A percentile compares a stretch with the other conserved stretches of the same genome.
These are phyloP conservation scores for Globisporangium middletonii DNA, from an alignment of 352 stramenopile genomes.

Conservation along the genomic window DNA sequence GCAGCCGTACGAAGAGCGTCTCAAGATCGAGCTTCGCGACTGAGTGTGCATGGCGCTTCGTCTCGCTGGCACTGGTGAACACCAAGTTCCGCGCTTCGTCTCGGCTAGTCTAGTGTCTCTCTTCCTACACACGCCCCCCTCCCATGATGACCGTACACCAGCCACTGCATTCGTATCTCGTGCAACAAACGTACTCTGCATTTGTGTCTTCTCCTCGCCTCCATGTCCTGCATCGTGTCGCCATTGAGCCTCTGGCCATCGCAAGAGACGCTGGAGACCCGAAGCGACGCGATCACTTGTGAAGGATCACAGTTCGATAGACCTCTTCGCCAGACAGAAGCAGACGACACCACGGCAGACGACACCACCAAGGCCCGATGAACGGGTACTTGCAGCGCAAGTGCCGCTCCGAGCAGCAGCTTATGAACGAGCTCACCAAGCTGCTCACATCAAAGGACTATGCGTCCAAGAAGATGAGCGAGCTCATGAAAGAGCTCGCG, in stretches of 20 bases:
- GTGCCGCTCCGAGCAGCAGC: constrained; percentile 74
- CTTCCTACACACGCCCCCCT: too few species aligned
- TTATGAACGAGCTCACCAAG: constrained; percentile 77
- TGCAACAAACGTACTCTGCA: too few species aligned
- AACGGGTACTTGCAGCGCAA: constrained; percentile 67
- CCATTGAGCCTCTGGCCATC: neutral
- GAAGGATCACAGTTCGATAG: neutral
- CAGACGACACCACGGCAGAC: too few species aligned
- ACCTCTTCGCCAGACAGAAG: too few species aligned
- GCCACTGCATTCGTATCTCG: too few species aligned
- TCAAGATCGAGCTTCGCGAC: constrained; percentile 56
- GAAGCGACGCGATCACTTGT: constrained; percentile 23
- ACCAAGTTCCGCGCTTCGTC: neutral
- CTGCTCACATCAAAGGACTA: constrained; percentile 50
- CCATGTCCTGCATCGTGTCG: neutral
- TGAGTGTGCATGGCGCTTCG: constrained; percentile 7
- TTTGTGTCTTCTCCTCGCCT: too few species aligned
- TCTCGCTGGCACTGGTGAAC: neutral
- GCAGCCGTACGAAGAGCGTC: constrained; percentile 61
- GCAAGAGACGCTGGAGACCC: neutral
- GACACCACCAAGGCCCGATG: constrained; percentile 20
- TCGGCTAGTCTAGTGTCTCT: too few species aligned
- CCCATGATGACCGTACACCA: too few species aligned
- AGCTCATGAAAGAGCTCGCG: constrained; percentile 60
- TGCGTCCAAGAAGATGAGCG: constrained; percentile 62